Conservation (phyloP, 2,329 filamentous ascomycete species). For the Colletotrichum sp. region DNA sequence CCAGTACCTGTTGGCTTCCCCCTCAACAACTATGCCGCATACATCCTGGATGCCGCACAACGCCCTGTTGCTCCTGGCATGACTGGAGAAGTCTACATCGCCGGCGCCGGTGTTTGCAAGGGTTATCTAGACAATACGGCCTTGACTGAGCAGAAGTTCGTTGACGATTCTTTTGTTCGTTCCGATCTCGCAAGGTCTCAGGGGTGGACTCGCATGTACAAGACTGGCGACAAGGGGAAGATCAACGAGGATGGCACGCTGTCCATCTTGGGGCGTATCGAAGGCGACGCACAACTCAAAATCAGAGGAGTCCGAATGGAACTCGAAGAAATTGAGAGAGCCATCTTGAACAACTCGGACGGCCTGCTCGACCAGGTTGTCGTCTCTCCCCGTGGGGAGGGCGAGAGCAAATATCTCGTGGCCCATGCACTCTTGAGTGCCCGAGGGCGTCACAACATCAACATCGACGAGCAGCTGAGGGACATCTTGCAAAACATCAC, state of each 20-base stretch:
- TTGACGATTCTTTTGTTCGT: not conserved
- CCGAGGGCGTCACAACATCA: not conserved
- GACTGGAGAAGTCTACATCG: conserved; percentile 36
- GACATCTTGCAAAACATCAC: not conserved
- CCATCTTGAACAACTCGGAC: conserved; percentile 20
- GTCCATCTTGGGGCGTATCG: conserved; percentile 38
- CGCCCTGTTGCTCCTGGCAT: conserved; percentile 41
- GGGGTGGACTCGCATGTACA: not conserved
- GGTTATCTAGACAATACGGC: conserved; percentile 36
- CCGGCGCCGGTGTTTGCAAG: conserved; percentile 31
- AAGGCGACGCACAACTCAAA: conserved; percentile 50
- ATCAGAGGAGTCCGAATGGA: conserved; percentile 51
- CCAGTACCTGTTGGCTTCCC: conserved; percentile 23
- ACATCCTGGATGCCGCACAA: conserved; percentile 43
- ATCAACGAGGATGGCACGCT: not conserved
- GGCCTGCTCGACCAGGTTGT: not conserved
- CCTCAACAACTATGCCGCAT: conserved; percentile 38
- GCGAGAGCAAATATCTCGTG: not conserved
- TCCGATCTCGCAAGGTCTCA: not conserved
- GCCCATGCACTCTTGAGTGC: not conserved
- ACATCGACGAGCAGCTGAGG: not conserved
- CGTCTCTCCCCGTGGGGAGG: not conserved
- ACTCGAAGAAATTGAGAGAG: conserved; percentile 41
- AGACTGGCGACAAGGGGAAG: not conserved
- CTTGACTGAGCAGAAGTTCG: not conserved